Evolutionary conservation across 805 yeast species (phyloP).

Genomic region (Clavispora santaluciae): DNA sequence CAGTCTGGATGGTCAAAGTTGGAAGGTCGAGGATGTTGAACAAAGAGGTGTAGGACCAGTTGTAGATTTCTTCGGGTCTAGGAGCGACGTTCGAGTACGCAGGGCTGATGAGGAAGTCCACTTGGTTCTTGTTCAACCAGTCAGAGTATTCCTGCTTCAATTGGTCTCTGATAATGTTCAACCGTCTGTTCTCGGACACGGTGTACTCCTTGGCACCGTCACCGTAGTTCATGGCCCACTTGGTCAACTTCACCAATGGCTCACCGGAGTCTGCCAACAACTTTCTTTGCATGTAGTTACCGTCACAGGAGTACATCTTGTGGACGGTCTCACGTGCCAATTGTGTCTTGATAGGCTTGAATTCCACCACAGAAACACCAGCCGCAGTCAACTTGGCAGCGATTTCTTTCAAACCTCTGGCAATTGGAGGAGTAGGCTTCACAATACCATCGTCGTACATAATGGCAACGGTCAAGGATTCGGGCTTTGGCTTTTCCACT

Average conservation of each 20-base stretch:
- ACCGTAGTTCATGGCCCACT: conserved; percentile 57
- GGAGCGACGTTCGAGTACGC: conserved; percentile 71
- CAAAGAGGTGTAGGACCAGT: conserved; percentile 78
- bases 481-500: conserved; percentile 35
- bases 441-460: conserved; percentile 62
- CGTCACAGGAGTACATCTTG: conserved; percentile 60
- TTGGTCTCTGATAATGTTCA: conserved; percentile 52
- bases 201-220: conserved; percentile 47
- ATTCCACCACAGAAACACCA: conserved; percentile 53
- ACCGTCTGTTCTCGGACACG: conserved; percentile 49
- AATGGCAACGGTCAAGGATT: conserved; percentile 53
- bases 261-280: conserved; percentile 60
- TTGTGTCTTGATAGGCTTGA: conserved; percentile 53
- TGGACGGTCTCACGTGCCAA: conserved; percentile 57
- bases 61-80: conserved; percentile 53
- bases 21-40: conserved; percentile 74
- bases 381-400: conserved; percentile 52
- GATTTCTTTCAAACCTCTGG: conserved; percentile 47
- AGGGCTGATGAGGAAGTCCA: conserved; percentile 67
- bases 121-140: conserved; percentile 46
- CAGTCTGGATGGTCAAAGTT: conserved; percentile 58
- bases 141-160: conserved; percentile 55
- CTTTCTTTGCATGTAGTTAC: conserved; percentile 53
- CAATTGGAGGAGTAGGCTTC: conserved; percentile 62
- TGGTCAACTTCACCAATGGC: conserved; percentile 59